phyloP scores from a whole-genome alignment of 192 early-diverging fungal species.

The Umbelopsis isabellina region DNA sequence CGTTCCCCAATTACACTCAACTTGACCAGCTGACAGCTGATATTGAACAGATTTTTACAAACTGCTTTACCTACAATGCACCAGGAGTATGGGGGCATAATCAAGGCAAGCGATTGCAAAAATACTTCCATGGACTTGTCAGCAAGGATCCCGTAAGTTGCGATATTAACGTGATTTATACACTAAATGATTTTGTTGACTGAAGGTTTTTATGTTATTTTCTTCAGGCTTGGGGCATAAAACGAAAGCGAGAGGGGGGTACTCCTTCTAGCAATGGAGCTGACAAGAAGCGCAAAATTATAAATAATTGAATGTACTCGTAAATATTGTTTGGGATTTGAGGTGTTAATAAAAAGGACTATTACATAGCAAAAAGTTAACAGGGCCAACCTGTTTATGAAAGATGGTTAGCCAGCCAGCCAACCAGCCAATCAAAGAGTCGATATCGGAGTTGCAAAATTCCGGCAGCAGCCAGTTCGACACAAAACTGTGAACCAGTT shows the following conservation, averaged over 20 bases:
- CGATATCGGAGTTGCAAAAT: slow-evolving; percentile 9
- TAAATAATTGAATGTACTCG: slow-evolving; percentile 11
- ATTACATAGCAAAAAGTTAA: too few relatives aligned
- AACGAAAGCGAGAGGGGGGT: slow-evolving; percentile 28
- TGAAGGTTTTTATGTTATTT: neutral
- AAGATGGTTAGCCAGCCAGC: too few relatives aligned
- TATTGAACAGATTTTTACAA: slow-evolving; percentile 60
- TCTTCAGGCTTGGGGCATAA: slow-evolving; percentile 28
- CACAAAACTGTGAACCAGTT: neutral
- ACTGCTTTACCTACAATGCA: slow-evolving; percentile 70
- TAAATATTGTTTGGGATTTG: neutral
- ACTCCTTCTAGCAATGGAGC: neutral
- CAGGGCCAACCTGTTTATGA: too few relatives aligned
- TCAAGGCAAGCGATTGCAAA: slow-evolving; percentile 55
- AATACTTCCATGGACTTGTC: slow-evolving; percentile 39
- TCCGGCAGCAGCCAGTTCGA: neutral
- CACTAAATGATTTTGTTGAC: neutral
- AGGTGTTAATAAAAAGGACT: too few relatives aligned
- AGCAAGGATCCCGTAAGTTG: slow-evolving; percentile 18
- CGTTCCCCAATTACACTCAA: slow-evolving; percentile 51
- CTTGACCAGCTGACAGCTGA: slow-evolving; percentile 58
- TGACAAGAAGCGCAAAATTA: slow-evolving; percentile 11
- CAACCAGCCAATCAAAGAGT: too few relatives aligned
- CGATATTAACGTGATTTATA: slow-evolving; percentile 12
- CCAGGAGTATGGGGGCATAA: slow-evolving; percentile 52